Base-by-base conservation (phyloP, 2,329 filamentous ascomycete genomes). In the Beauveria bassiana region DNA sequence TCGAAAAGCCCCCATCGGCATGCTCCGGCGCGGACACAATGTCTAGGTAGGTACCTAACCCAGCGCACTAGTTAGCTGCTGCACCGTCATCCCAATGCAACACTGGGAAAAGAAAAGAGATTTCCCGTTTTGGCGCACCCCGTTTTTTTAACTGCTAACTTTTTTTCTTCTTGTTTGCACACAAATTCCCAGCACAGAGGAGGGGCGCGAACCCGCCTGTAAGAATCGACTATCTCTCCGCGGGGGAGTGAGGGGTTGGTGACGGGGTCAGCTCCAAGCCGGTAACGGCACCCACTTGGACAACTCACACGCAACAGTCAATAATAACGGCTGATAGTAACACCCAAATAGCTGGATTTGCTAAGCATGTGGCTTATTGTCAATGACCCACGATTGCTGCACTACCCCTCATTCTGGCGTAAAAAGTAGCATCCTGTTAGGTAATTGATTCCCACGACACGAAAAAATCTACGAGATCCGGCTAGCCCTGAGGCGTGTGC, bases 1-100 rank as follows among this genome's bases (percentile, higher is more conserved):
- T 26, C 42, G 5, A 18, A 34, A 24, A 24, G 53, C 43, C 57
- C 57, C 47, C 57, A 53, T 60, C 57, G 57, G 57, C 49, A 60
- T 40, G 26, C 57, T 40, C 57, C 57, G 49, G 51, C 40, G 47
- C 57, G 45, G 45, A 50, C 22, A 55, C 52, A 54, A 43, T 47
- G 42, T 28, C 22, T 22, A 22, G 22, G 22, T 22, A 22, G 22
- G 22, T 57, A 45, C 54, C 56, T 52, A 52, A 60, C 47, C 57
- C 57, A 52, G 40, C 45, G 24, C 57, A 60, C 49, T 52, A 59
- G 22, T 20, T 22, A 59, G 31, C 34, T 22, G 5, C 34, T 54
- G 51, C 34, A 54, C 51, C 8, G 38, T 56, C 53, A 31, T 46
- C 34, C 53, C 53, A 56, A 45, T 56, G 18, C 42, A 45, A 45